phyloP scores from a whole-genome alignment of 2,329 filamentous ascomycete species.

The Ophiostoma fasciatum region DNA sequence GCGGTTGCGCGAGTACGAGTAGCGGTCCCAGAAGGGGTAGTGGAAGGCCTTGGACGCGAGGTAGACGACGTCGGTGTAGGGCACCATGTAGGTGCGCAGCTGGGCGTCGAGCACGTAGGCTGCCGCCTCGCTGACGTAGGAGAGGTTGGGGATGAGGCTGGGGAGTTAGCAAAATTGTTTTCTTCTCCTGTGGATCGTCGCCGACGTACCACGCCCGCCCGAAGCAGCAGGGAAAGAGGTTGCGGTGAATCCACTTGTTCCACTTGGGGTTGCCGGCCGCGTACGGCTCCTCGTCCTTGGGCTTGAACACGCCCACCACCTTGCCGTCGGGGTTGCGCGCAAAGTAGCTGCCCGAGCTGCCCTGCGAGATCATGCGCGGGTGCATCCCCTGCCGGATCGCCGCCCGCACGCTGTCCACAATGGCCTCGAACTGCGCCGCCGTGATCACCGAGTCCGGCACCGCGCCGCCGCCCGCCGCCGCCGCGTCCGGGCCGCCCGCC shows the following conservation, averaged over 20 bases:
- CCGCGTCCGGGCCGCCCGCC: conserved; percentile 15
- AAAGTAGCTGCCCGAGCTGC: conserved; percentile 97
- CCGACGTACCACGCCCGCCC: conserved; percentile 62
- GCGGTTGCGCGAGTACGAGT: conserved; percentile 75
- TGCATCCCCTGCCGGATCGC: conserved; percentile 87
- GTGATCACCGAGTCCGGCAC: conserved; percentile 26
- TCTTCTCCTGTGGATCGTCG: too few species aligned
- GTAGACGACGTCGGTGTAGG: conserved; percentile 89
- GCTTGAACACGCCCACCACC: conserved; percentile 95
- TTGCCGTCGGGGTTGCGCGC: conserved; percentile 82
- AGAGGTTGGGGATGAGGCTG: conserved; percentile 86
- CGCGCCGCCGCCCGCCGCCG: conserved; percentile 52
- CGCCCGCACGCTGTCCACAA: conserved; percentile 76
- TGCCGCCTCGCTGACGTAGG: conserved; percentile 93
- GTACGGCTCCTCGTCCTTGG: conserved; percentile 97
- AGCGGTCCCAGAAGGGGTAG: conserved; percentile 93
- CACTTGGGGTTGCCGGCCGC: conserved; percentile 95
- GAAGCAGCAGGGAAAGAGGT: conserved; percentile 94
- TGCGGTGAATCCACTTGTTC: conserved; percentile 99
- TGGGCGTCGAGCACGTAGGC: conserved; percentile 90
- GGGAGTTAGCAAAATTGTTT: conserved; percentile 1
- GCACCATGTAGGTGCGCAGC: conserved; percentile 79
- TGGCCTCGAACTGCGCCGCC: conserved; percentile 63
- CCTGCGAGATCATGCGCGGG: conserved; percentile 90
- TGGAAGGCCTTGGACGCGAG: conserved; percentile 95